These are phyloP conservation scores for Panaeolus cyanescens DNA, from an alignment of 768 basidiomycete species.

Conservation along the genomic window DNA sequence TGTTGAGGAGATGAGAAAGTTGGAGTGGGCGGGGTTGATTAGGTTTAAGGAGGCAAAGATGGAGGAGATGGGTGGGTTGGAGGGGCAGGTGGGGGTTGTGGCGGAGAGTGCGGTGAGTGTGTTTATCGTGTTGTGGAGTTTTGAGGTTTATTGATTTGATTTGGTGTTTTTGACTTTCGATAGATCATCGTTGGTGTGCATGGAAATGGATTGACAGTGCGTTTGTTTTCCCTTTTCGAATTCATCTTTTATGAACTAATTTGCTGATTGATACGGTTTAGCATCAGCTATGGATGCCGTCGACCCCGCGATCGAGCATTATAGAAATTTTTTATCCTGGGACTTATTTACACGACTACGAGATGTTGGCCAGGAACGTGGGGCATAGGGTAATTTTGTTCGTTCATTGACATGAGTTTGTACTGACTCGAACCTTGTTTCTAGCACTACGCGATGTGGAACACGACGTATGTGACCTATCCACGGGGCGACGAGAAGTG, in stretches of 20 bases:
- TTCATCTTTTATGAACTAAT: too few relatives aligned
- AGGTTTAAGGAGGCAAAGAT: not conserved
- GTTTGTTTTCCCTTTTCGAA: not conserved
- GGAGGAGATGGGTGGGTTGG: too few relatives aligned
- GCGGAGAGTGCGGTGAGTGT: not conserved
- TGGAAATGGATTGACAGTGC: not conserved
- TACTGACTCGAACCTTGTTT: not conserved
- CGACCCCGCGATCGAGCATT: not conserved
- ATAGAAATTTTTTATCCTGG: not conserved
- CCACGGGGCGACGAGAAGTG: too few relatives aligned
- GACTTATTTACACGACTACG: not conserved
- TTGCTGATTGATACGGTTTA: too few relatives aligned
- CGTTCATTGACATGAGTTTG: not conserved
- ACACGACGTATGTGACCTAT: not conserved
- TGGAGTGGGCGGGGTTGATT: not conserved
- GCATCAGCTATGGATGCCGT: not conserved
- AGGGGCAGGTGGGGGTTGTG: not conserved
- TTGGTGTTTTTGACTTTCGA: too few relatives aligned
- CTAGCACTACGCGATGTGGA: not conserved
- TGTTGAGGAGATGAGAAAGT: not conserved
- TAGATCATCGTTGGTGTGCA: not conserved
- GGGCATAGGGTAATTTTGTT: not conserved
- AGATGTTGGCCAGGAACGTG: not conserved
- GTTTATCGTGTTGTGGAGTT: not conserved
- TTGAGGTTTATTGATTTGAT: not conserved